Evolutionary conservation across 176 grass and related monocot genomes (phyloP).

Genomic region (Metroxylon sagu): DNA sequence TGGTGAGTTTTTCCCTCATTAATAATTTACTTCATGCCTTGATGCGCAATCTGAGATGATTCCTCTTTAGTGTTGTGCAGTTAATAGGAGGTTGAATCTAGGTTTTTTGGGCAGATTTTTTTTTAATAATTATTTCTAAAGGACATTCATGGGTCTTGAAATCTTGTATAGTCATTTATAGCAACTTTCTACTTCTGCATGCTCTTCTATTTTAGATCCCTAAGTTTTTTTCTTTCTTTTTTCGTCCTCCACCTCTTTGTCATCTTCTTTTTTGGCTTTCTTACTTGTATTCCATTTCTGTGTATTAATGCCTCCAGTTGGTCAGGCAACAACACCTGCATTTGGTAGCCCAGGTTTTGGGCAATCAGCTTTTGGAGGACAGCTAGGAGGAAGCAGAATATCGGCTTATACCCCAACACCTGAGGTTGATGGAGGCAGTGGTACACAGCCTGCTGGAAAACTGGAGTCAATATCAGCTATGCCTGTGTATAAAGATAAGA

Average conservation of each 20-base stretch:
- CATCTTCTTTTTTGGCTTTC: no score
- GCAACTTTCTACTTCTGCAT: background rate
- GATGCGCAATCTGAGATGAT: no score
- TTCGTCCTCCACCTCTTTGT: no score
- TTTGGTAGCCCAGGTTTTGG: constrained; percentile 57
- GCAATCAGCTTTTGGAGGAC: constrained; percentile 49
- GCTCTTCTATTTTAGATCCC: background rate
- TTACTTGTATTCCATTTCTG: constrained; percentile 8
- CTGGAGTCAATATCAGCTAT: constrained; percentile 93
- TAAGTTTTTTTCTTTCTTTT: constrained; percentile 7
- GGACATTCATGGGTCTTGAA: no score
- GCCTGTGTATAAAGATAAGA: constrained; percentile 88
- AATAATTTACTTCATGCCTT: no score
- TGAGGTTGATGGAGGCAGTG: constrained; percentile 62
- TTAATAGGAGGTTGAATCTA: no score
- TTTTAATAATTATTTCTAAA: no score
- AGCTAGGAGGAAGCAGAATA: constrained; percentile 72
- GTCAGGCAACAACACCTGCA: constrained; percentile 44
- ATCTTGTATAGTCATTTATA: no score
- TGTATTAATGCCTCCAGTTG: constrained; percentile 39
- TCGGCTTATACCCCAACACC: constrained; percentile 55
- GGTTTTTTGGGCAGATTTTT: no score
- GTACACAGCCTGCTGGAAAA: constrained; percentile 54
- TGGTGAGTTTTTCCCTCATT: constrained; percentile 32
- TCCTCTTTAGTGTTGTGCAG: no score